Percentiles rank a stretch among this genome's conserved stretches.
These are phyloP conservation scores for Kalmusia sp. DNA, from an alignment of 2,329 filamentous ascomycete species.

Conservation along the genomic window DNA sequence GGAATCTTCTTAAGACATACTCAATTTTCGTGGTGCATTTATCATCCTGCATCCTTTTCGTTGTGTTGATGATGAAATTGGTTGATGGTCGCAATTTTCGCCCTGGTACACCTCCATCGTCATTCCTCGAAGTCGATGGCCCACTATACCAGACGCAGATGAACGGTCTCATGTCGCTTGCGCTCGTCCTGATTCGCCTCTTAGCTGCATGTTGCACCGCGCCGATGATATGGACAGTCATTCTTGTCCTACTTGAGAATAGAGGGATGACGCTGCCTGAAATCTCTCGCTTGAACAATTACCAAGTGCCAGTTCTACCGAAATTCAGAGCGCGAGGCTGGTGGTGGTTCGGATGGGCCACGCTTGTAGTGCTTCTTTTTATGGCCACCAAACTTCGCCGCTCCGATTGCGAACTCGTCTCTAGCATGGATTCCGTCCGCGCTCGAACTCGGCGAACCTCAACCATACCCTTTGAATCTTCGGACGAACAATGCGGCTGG, in stretches of 20 bases:
- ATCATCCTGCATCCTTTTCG: too few species aligned
- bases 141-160: neutral
- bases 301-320: neutral
- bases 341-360: too few species aligned
- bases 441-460: too few species aligned
- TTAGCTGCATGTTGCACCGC: neutral
- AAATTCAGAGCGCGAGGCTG: neutral
- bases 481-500: too few species aligned
- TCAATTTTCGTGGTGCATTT: too few species aligned
- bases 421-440: too few species aligned
- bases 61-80: neutral
- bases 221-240: neutral
- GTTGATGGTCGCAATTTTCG: neutral
- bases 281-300: neutral
- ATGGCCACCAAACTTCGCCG: too few species aligned
- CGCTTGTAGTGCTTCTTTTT: too few species aligned
- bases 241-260: neutral
- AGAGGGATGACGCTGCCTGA: neutral
- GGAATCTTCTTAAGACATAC: too few species aligned
- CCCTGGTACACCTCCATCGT: neutral
- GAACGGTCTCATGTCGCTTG: neutral
- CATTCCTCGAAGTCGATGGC: neutral
- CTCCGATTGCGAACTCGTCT: too few species aligned
- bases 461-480: too few species aligned
- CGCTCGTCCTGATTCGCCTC: neutral